Evolutionary conservation across 306 rosid species (phyloP).

Genomic region (Acacia confusa): DNA sequence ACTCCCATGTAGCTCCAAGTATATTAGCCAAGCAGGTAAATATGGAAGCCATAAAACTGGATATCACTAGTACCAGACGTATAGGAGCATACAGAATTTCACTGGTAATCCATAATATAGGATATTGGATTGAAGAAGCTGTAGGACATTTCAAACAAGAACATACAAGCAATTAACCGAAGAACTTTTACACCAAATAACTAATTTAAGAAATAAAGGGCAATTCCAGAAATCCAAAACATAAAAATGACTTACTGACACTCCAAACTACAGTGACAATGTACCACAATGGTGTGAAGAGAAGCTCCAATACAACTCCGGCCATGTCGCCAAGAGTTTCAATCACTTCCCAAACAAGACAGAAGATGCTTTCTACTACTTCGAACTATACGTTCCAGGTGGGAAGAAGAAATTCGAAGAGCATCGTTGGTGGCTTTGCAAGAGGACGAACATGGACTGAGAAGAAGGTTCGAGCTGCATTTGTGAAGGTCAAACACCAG

Average conservation of each 20-base stretch:
- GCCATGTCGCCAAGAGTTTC: slow-evolving; percentile 51
- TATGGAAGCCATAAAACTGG: slow-evolving; percentile 48
- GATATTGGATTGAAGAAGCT: slow-evolving; percentile 65
- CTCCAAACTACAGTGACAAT: slow-evolving; percentile 52
- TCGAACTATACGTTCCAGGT: slow-evolving; percentile 47
- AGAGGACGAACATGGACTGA: slow-evolving; percentile 76
- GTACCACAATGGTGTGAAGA: slow-evolving; percentile 72
- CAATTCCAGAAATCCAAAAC: slow-evolving; percentile 21
- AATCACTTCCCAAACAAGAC: slow-evolving; percentile 55
- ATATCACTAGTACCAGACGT: slow-evolving; percentile 48
- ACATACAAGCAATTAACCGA: slow-evolving; percentile 15
- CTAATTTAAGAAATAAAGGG: background rate
- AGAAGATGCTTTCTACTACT: slow-evolving; percentile 52
- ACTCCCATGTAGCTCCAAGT: slow-evolving; percentile 53
- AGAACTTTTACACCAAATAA: slow-evolving; percentile 10
- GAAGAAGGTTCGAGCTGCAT: slow-evolving; percentile 58
- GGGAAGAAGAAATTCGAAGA: slow-evolving; percentile 75
- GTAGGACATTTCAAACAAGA: slow-evolving; percentile 42
- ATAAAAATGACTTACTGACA: slow-evolving; percentile 60
- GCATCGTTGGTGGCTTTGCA: slow-evolving; percentile 47
- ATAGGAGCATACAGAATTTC: slow-evolving; percentile 75
- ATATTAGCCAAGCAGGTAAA: slow-evolving; percentile 35
- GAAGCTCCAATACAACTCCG: slow-evolving; percentile 58
- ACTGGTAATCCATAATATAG: slow-evolving; percentile 66
- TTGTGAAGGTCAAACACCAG: slow-evolving; percentile 71